Base-by-base conservation (phyloP, 495 filamentous ascomycete species). In the Annulohypoxylon moriforme region DNA sequence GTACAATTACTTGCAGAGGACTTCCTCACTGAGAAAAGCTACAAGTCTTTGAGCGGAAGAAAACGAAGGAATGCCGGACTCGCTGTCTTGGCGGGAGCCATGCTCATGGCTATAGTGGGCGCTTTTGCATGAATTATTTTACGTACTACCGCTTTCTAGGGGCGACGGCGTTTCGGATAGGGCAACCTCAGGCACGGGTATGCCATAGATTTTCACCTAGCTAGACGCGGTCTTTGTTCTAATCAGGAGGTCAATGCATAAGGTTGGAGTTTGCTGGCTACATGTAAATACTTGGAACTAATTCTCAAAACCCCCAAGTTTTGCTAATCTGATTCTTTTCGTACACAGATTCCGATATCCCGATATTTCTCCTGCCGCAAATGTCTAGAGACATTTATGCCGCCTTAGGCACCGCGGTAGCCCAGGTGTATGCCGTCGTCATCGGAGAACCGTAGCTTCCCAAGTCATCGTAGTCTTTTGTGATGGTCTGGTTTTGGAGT, bases 1-100 rank as follows among this genome's bases (percentile, higher is more conserved):
- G 95, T 97, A 0, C 94, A 97, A 79, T 81, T 98, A 47, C 85
- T 98, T 11, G 93, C 95, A 4, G 95, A 98, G 80, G 95, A 98
- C 76, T 98, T 98, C 78, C 78, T 98, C 72, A 92, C 89, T 60
- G 93, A 97, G 72, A 88, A 91, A 77, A 97, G 94, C 75, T 98
- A 97, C 82, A 85, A 82, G 67, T 81, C 84, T 10, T 79, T 98
- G 60, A 89, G 83, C 50, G 95, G 95, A 0, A 83, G 83, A 75
- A 88, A 86, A 72, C 86, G 95, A 58, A 73, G 93, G 44, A 83
- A 93, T 65, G 95, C 95, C 20, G 97, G 90, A 76, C 77, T 87
- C 16, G 88, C 92, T 1, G 94, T 98, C 22, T 83, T 92, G 13
- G 87, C 84, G 3, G 95, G 95, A 0, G 92, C 93, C 8, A 79